These are phyloP conservation scores for Luzula sylvatica DNA, from an alignment of 176 grass and related monocot genomes.

Conservation along the genomic window DNA sequence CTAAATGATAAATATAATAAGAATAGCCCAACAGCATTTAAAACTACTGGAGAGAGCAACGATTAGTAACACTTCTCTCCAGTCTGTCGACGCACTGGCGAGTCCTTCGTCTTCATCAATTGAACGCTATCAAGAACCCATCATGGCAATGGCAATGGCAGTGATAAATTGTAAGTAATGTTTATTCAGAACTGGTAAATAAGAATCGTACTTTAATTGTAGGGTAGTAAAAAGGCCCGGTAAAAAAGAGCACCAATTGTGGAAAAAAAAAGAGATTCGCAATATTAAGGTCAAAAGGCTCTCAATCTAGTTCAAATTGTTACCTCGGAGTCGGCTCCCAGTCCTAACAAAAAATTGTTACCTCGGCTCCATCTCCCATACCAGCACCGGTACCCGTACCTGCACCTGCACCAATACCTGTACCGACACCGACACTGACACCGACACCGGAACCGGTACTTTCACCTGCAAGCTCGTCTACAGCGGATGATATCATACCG, in stretches of 20 bases:
- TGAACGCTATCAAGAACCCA: neutral
- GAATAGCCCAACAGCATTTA: no score
- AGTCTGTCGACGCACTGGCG: no score
- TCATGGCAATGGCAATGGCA: neutral
- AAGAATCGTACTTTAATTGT: neutral
- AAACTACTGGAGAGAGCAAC: no score
- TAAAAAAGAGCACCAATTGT: conserved; percentile 71
- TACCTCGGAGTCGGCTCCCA: conserved; percentile 20
- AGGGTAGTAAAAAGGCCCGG: conserved; percentile 48
- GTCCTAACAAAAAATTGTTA: neutral
- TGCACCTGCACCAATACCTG: no score
- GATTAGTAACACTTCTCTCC: no score
- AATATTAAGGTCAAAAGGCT: conserved; percentile 63
- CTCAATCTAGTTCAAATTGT: conserved; percentile 62
- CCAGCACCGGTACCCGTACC: no score
- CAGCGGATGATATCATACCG: conserved; percentile 5
- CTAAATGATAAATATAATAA: no score
- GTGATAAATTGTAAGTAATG: no score
- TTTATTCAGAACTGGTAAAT: no score
- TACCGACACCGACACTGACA: no score
- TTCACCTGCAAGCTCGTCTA: neutral
- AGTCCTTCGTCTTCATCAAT: no score
- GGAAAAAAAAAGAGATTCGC: conserved; percentile 76
- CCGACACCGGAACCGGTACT: neutral
- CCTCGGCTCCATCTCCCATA: neutral